Base-by-base conservation (phyloP, 2,329 filamentous ascomycete genomes). In the Fusarium foetens region DNA sequence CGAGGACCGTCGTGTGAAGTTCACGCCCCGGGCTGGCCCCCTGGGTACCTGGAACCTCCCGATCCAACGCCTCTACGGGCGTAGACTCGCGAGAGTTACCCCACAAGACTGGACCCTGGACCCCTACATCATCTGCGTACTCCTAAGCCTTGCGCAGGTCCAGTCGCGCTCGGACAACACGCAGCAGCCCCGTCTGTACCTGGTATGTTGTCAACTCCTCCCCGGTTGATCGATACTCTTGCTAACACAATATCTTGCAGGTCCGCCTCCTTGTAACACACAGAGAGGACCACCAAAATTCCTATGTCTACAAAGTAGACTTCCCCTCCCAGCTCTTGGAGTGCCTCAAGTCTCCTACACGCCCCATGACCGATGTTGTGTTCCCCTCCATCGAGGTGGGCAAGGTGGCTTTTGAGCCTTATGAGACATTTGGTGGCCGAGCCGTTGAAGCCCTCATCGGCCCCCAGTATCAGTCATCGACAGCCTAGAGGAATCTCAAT, bases 201-300 rank as follows among this genome's bases (percentile, higher is more conserved):
- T 27, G 4, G 49, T 41, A n/a, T 29, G 49, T 41, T 27, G 8
- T 13, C 14, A n/a, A 6, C 10, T 27, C 14, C 5, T n/a, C 11
- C 5, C 3, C 5, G 2, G 7, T 5, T 41, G 10, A 19, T 29
- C 21, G 12, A 16, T 4, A 1, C 14, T n/a, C 19, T 10, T 16
- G 16, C 25, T 27, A 29, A 53, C 10, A 29, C 14, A 41, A 16
- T 5, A 6, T 7, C 11, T 17, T 51, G 1, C 29, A 60, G 49
- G 33, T 54, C 7, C 49, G 58, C 0, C 25, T 60, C 0, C 31
- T 57, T 1, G 38, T 57, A 0, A 60, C 58, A 0, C 19, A 57
- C 12, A 23, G 11, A 6, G 9, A 14, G 0, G 49, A 57, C 6
- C 7, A 19, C 13, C 5, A 9, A 4, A 14, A 38, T 1, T 49